Base-by-base conservation (phyloP, 768 basidiomycete species). In the Tricholoma bakamatsutake region DNA sequence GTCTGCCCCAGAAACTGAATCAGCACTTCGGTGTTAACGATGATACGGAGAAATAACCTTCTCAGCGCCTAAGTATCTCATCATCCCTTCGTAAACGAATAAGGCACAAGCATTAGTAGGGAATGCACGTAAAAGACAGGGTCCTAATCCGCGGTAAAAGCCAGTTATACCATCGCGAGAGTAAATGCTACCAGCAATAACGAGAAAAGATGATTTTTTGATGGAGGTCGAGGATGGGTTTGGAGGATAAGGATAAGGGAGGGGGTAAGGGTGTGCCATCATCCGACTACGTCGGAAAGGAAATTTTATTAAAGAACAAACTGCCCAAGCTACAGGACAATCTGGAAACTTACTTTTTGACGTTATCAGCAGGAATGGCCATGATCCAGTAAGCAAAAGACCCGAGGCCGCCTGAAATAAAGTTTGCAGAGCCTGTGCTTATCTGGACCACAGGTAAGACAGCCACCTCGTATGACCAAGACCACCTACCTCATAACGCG, bases 101-200 rank as follows among this genome's bases (percentile, higher is more conserved):
- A 87, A 76, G 0, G 88, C 90, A 48, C 82, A 85, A 0, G 88
- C 88, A 66, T 92, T 92, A 0, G 83, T 80, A 12, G 90, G 90
- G 69, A 90, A 87, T 17, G 90, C 87, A 57, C 88, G 76, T 57
- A 90, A 69, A 24, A 88, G 71, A 54, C 80, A 82, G 33, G 88
- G 87, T 10, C 78, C 80, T 27, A 89, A 71, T 1, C 88, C 90
- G 59, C 87, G 78, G 68, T 77, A 82, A 63, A 82, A 86, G 31
- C 85, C 84, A 40, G 71, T 58, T 39, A 76, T 53, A 6, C 85
- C 86, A 50, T 83, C 77, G 24, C 71, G 72, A 31, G 69, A 57
- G 63, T 81, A 77, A 37, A 88, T 86, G 40, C 77, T 73, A 48
- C 77, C 71, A 4, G 80, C 79, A 5, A 81, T 80, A 12, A 67